A percentile compares a stretch with the other conserved stretches of the same genome.
phyloP scores from a whole-genome alignment of 2,329 filamentous ascomycete genomes.

The Huntiella moniliformis region DNA sequence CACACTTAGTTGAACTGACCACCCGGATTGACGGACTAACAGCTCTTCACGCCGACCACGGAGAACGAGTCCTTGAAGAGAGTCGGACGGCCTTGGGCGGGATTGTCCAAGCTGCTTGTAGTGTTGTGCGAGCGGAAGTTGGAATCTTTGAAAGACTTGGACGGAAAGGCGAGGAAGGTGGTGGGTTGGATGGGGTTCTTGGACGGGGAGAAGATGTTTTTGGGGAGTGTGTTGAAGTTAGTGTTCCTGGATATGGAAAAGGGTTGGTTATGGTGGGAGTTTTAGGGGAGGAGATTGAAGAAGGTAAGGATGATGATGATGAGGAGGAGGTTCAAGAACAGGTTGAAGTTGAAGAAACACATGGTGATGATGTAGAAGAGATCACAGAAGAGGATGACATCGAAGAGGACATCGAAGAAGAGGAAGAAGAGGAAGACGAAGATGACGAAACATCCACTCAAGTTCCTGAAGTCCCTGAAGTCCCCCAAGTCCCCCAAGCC shows the following conservation, averaged over 20 bases:
- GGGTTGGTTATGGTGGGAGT: background rate
- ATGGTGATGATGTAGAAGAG: background rate
- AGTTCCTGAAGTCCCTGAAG: too few species aligned
- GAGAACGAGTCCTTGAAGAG: constrained; percentile 39
- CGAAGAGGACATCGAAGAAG: background rate
- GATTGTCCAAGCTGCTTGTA: constrained; percentile 46
- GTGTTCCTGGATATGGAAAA: constrained; percentile 9
- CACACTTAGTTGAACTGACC: constrained; percentile 45
- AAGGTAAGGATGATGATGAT: background rate
- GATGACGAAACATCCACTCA: background rate
- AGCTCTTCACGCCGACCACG: constrained; percentile 38
- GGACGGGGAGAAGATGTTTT: constrained; percentile 46
- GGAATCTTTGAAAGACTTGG: constrained; percentile 51
- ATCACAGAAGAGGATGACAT: background rate
- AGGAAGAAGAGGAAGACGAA: background rate
- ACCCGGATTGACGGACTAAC: constrained; percentile 43
- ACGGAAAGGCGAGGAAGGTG: constrained; percentile 48
- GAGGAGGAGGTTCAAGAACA: background rate
- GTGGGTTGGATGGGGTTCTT: constrained; percentile 45
- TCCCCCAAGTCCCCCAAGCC: too few species aligned
- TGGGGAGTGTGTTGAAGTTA: constrained; percentile 18
- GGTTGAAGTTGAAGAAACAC: background rate
- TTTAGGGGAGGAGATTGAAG: constrained; percentile 15
- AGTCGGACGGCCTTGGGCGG: constrained; percentile 44
- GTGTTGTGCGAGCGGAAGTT: constrained; percentile 47